These are phyloP conservation scores for Paracorniculantispora psalliotae DNA, from an alignment of 2,329 filamentous ascomycete species.

Conservation along the genomic window DNA sequence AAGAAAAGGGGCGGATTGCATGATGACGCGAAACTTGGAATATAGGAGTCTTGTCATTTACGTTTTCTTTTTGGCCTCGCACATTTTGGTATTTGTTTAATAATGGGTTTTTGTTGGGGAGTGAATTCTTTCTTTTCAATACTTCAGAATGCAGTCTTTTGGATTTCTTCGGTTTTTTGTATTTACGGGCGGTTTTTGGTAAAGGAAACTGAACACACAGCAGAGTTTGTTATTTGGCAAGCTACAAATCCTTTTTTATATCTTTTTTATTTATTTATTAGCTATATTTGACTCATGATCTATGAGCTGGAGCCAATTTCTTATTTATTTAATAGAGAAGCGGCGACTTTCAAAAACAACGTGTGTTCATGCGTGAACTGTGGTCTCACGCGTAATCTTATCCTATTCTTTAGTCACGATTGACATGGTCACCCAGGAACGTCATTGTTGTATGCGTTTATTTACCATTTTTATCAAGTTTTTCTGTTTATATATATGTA, in stretches of 20 bases:
- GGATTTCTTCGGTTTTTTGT: neutral
- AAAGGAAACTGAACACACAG: neutral
- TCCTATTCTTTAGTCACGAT: too few relatives aligned
- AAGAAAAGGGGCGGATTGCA: slow-evolving; percentile 16
- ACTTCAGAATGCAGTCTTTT: neutral
- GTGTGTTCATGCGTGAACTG: neutral
- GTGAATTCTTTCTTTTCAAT: neutral
- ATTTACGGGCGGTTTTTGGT: neutral
- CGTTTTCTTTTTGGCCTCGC: neutral
- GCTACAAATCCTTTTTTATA: neutral
- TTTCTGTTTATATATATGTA: neutral
- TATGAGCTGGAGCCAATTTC: neutral
- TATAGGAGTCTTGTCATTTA: slow-evolving; percentile 4
- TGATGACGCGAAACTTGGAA: neutral
- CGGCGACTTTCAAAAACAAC: neutral
- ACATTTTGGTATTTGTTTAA: neutral
- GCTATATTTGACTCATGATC: neutral
- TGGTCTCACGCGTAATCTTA: too few relatives aligned
- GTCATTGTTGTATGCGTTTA: neutral
- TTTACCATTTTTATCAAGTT: neutral
- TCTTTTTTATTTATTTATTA: neutral
- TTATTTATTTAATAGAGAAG: neutral
- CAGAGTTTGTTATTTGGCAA: neutral
- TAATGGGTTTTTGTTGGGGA: neutral
- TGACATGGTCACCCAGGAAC: neutral